phyloP scores from a whole-genome alignment of 202 grass and related monocot species.

The Carex sylvatica region DNA sequence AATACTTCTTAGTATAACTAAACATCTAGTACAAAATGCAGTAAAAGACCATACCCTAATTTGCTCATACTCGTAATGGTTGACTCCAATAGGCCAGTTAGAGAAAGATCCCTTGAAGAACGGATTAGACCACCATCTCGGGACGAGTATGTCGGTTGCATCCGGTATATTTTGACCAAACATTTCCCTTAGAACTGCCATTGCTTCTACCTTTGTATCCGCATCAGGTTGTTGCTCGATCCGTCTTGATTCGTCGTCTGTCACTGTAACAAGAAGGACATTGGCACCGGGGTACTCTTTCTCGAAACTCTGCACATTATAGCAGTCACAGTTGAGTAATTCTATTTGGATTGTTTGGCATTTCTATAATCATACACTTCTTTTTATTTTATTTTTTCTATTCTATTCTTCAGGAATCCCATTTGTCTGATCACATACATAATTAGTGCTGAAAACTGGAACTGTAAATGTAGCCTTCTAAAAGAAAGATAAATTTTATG shows the following conservation, averaged over 20 bases:
- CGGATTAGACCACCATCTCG: conserved; percentile 62
- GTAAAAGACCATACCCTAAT: conserved; percentile 40
- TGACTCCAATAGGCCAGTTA: conserved; percentile 71
- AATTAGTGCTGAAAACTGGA: no score
- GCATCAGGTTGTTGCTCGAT: conserved; percentile 58
- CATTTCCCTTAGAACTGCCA: conserved; percentile 61
- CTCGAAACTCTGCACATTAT: conserved; percentile 44
- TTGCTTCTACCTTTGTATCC: conserved; percentile 46
- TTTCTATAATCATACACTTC: neutral
- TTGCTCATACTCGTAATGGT: conserved; percentile 55
- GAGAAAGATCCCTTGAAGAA: conserved; percentile 67
- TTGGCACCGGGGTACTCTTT: conserved; percentile 57
- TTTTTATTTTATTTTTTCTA: neutral
- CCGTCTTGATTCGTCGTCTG: conserved; percentile 59
- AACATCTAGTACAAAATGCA: no score
- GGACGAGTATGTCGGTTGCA: conserved; percentile 58
- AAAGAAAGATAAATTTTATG: neutral
- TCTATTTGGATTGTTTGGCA: neutral
- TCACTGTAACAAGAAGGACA: conserved; percentile 56
- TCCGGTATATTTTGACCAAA: conserved; percentile 45
- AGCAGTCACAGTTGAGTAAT: neutral
- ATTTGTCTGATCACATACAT: no score
- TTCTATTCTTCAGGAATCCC: no score
- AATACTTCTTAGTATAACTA: neutral
- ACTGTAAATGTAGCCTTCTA: no score